Conservation (phyloP, 2,329 filamentous ascomycete species). For the Ceratocystis diversiconidia region DNA sequence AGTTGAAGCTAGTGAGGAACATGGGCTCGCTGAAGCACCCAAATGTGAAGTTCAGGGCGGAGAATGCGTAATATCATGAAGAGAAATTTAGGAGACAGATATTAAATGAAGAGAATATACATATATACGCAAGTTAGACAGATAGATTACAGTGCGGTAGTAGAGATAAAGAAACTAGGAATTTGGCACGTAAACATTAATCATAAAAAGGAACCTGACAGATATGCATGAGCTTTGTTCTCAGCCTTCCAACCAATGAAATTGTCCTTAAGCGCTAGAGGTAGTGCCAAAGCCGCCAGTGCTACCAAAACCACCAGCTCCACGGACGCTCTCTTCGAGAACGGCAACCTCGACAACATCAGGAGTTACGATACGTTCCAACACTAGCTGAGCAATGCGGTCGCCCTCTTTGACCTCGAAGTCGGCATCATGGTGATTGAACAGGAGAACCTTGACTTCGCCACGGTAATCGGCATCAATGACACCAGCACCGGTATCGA, state of each 20-base stretch:
- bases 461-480: conserved; percentile 97
- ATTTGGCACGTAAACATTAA: not conserved
- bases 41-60: conserved; percentile 46
- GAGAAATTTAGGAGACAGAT: not conserved
- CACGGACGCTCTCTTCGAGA: conserved; percentile 79
- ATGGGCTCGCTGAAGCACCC: conserved; percentile 54
- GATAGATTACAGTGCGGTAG: not conserved
- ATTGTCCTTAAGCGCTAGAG: not conserved
- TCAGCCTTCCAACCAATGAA: not conserved
- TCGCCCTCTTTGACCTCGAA: conserved; percentile 76
- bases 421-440: conserved; percentile 76
- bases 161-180: not conserved
- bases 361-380: conserved; percentile 90
- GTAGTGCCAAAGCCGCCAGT: conserved; percentile 41
- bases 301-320: conserved; percentile 82
- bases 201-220: not conserved
- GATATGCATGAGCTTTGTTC: not conserved
- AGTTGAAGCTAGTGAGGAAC: conserved; percentile 71
- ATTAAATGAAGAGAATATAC: not conserved
- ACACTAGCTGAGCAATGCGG: conserved; percentile 79
- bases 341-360: conserved; percentile 80
- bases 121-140: not conserved
- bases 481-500: conserved; percentile 89
- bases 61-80: conserved; percentile 21
- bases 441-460: conserved; percentile 83